These are phyloP conservation scores for Herpetospermum pedunculosum DNA, from an alignment of 306 rosid genomes.

Conservation along the genomic window DNA sequence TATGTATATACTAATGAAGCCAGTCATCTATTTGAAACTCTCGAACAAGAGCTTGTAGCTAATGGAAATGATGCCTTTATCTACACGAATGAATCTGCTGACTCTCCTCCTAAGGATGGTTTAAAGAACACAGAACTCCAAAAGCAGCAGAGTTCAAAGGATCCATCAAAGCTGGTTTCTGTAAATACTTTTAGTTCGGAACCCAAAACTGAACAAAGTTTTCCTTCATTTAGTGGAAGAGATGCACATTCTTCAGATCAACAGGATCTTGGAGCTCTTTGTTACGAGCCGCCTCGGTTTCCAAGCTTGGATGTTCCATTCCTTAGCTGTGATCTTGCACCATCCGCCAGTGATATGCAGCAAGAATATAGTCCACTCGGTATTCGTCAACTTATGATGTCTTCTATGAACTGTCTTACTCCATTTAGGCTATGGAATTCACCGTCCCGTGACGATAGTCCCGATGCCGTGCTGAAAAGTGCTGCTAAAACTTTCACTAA, in stretches of 20 bases:
- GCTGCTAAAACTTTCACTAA: constrained; percentile 82
- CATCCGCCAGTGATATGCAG: constrained; percentile 68
- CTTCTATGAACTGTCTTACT: constrained; percentile 79
- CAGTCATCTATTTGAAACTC: constrained; percentile 34
- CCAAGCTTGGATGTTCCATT: constrained; percentile 89
- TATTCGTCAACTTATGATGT: constrained; percentile 85
- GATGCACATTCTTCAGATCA: constrained; percentile 31
- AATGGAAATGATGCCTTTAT: constrained; percentile 32
- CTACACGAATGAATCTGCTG: constrained; percentile 38
- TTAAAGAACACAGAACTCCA: constrained; percentile 25
- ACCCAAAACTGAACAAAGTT: constrained; percentile 31
- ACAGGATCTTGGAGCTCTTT: constrained; percentile 56
- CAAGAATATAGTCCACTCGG: constrained; percentile 99
- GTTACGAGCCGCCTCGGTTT: constrained; percentile 94
- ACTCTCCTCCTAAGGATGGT: constrained; percentile 33
- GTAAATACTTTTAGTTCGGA: constrained; percentile 45
- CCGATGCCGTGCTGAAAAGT: constrained; percentile 69
- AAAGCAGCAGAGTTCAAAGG: constrained; percentile 34
- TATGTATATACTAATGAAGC: constrained; percentile 30
- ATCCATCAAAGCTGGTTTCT: constrained; percentile 51
- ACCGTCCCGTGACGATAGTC: constrained; percentile 63
- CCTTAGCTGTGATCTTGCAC: constrained; percentile 90
- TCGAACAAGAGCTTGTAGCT: constrained; percentile 42
- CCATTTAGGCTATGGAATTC: constrained; percentile 93
- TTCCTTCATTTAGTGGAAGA: constrained; percentile 26